Percentiles rank a stretch among this genome's conserved stretches.
These are phyloP conservation scores for Medicago lupulina DNA, from an alignment of 306 rosid species.

Conservation along the genomic window DNA sequence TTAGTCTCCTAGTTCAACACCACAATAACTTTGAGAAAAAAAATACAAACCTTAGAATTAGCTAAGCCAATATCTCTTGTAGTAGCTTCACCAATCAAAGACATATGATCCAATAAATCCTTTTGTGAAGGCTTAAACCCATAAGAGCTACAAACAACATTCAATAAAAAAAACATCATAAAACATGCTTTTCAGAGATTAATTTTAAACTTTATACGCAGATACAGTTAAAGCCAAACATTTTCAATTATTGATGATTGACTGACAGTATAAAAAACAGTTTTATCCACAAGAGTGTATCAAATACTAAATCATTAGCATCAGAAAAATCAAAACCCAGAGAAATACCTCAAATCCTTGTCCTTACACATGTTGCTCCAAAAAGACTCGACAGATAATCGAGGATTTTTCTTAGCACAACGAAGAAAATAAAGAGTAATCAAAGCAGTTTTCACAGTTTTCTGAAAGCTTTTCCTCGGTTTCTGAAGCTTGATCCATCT, in stretches of 20 bases:
- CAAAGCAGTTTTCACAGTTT: slow-evolving; percentile 55
- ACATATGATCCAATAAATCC: slow-evolving; percentile 46
- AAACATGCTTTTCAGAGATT: background rate
- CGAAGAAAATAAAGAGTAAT: slow-evolving; percentile 71
- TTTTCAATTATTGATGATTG: no score
- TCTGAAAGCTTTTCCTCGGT: slow-evolving; percentile 73
- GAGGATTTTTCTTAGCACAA: slow-evolving; percentile 49
- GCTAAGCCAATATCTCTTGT: slow-evolving; percentile 41
- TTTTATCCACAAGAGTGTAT: no score
- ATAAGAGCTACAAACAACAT: slow-evolving; percentile 55
- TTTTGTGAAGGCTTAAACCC: slow-evolving; percentile 47
- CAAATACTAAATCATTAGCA: background rate
- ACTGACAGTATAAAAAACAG: no score
- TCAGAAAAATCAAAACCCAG: background rate
- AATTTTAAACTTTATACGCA: no score
- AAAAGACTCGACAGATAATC: slow-evolving; percentile 51
- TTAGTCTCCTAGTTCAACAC: slow-evolving; percentile 25
- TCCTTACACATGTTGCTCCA: slow-evolving; percentile 66
- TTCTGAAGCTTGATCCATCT: slow-evolving; percentile 71
- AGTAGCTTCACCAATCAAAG: slow-evolving; percentile 50
- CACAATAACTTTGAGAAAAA: slow-evolving; percentile 11
- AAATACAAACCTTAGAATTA: slow-evolving; percentile 67
- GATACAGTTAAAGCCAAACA: no score
- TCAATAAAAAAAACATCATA: background rate
- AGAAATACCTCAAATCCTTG: slow-evolving; percentile 60